Percentiles rank a stretch among this genome's conserved stretches.
Conservation (phyloP, 306 rosid species). For the Macrotyloma uniflorum region DNA sequence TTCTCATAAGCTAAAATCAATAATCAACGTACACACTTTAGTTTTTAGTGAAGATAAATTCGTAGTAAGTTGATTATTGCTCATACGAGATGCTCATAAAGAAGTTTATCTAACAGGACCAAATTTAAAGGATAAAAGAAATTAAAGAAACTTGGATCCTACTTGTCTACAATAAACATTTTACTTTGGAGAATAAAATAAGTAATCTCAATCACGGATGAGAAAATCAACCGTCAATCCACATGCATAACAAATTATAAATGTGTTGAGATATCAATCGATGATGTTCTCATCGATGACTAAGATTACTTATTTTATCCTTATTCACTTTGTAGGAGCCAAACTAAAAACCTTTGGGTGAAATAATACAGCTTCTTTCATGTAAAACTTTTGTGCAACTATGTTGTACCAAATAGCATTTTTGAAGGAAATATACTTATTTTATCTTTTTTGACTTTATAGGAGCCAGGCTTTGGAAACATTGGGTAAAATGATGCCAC, state of each 20-base stretch:
- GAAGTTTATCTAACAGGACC: background rate
- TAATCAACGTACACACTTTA: background rate
- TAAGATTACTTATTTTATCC: background rate
- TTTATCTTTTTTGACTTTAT: background rate
- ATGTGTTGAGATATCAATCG: background rate
- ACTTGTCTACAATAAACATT: background rate
- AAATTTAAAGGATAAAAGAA: background rate
- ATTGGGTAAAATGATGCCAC: background rate
- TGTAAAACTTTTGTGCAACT: background rate
- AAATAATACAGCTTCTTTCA: background rate
- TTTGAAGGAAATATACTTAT: background rate
- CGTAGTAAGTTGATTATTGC: background rate
- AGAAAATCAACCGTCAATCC: background rate
- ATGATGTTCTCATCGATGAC: background rate
- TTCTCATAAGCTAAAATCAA: background rate
- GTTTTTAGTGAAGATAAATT: background rate
- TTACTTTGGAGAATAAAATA: background rate
- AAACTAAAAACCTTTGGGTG: background rate
- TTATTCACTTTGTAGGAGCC: background rate
- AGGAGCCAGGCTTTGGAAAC: background rate
- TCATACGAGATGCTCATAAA: background rate
- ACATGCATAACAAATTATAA: background rate
- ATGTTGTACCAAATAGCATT: background rate
- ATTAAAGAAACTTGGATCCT: background rate
- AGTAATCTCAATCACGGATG: background rate